Evolutionary conservation across 1,284 basidiomycete species (phyloP).

Genomic region (Ustilago lituana): DNA sequence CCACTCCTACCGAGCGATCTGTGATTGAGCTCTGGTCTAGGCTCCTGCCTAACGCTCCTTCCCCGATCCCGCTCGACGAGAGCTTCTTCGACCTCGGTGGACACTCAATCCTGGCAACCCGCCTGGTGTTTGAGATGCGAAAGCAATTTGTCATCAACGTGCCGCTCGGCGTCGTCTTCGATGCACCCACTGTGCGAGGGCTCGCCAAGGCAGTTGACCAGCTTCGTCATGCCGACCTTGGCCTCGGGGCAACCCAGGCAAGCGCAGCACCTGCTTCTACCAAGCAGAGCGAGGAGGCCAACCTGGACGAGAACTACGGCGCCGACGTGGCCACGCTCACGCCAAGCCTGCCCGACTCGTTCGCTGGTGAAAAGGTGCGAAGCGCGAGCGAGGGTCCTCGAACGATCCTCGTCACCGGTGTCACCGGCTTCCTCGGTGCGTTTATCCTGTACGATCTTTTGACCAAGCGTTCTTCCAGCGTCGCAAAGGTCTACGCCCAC

Average conservation of each 20-base stretch:
- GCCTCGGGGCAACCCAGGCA: conserved; percentile 71
- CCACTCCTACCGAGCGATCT: conserved; percentile 79
- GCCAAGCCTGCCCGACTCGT: conserved; percentile 62
- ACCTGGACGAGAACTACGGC: conserved; percentile 74
- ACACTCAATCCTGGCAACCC: conserved; percentile 96
- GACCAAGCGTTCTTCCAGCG: conserved; percentile 71
- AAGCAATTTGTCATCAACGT: conserved; percentile 91
- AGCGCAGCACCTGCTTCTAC: conserved; percentile 5
- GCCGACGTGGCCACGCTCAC: conserved; percentile 79
- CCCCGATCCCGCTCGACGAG: conserved; percentile 85
- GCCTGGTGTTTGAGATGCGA: conserved; percentile 95
- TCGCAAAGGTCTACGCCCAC: conserved; percentile 89
- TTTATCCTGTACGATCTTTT: conserved; percentile 89
- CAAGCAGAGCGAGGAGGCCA: conserved; percentile 56
- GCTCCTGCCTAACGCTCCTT: conserved; percentile 83
- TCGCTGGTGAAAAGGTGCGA: conserved; percentile 37
- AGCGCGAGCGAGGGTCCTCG: conserved; percentile 64
- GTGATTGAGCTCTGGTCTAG: conserved; percentile 81
- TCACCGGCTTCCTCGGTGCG: conserved; percentile 95
- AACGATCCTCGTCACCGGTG: conserved; percentile 93
- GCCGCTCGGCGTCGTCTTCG: conserved; percentile 91
- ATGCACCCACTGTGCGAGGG: conserved; percentile 85
- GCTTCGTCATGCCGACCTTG: conserved; percentile 82
- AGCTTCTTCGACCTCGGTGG: conserved; percentile 99
- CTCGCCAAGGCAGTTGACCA: conserved; percentile 82